Evolutionary conservation across 257 asterid genomes (phyloP), one percentile per base, ranked within the genome.

Genomic region (Lavandula angustifolia): DNA sequence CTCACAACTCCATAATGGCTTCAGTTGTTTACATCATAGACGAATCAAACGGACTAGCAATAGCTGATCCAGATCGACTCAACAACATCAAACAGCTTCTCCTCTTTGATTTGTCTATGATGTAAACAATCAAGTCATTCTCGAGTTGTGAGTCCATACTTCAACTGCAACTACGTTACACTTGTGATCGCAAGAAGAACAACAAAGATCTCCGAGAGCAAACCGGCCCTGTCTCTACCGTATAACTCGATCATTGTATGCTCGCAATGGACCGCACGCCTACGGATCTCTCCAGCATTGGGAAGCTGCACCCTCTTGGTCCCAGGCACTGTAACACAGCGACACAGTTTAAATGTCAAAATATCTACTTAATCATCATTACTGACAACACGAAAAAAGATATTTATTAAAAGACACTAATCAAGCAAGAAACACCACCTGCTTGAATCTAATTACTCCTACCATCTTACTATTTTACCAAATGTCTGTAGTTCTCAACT

Each of bases 131-230:
- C 0, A 81, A 3, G 98, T 96, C 88, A 88, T 82, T 76, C 98
- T 79, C 12, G 94, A 78, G 69, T 88, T 88, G 52, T 91, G 98
- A 11, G 98, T 91, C 98, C 98, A 91, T 3, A 88, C 96, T 81
- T 91, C 96, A 0, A 95, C 92, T 9, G 92, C 90, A 8, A 79
- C 95, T 33, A 88, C 81, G 33, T 88, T 91, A 31, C 94, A 88
- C 60, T 85, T 91, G 3, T 78, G 88, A 68, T 88, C 92, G 94
- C 62, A 47, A 91, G 95, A 70, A 91, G 87, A n/a, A 0, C 27
- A 22, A 22, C 98, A 72, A 82, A 88, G 56, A 88, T 73, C 70
- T 86, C 96, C 0, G 98, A 91, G 51, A 91, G 89, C 74, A 88
- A 66, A 48, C 98, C 98, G 0, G 96, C 96, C 10, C 98, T 70